Evolutionary conservation across 2,329 filamentous ascomycete species (phyloP), one percentile per base, ranked within the genome.

Genomic region (Pyricularia sp.): DNA sequence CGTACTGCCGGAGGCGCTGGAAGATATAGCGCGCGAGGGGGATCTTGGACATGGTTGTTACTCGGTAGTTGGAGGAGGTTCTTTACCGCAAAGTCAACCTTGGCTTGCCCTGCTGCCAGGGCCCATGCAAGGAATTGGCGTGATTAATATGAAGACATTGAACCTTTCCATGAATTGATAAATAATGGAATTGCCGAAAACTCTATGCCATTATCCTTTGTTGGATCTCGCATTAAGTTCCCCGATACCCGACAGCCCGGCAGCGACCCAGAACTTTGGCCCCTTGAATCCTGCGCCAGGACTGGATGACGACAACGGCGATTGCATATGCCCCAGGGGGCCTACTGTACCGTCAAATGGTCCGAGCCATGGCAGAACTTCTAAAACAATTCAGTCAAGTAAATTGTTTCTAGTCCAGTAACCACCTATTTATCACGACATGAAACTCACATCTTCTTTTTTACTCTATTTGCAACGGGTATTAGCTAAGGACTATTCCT

Each of bases 1-100:
- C 86, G 44, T 89, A 75, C 72, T 90, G 81, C 68, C 83, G 78
- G 16, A 90, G 79, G 65, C 88, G 79, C 60, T 78, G 81, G 72
- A 88, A 89, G 70, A 90, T 81, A 70, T 90, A 90, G 71, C 88
- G 24, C 24, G 57, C 57, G 4, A 60, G 57, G 12, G 24, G 24
- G 22, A 60, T 60, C 24, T 26, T 60, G 57, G 57, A 16, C 57
- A 31, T 26, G 57, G 57, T 28, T 49, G 40, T n/a, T 19, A 7
- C 19, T 13, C 19, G 19, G 9, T n/a, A 19, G 7, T 49, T 19
- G 40, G 40, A n/a, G 7, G 8, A 49, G 40, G 40, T n/a, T 19
- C 8, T 4, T 49, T 6, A 13, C 7, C 40, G n/a, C 16, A 49
- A 3, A 5, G 40, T n/a, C 40, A 19, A 49, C 40, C 40, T 19